Evolutionary conservation across 1,284 basidiomycete genomes (phyloP), one percentile per base, ranked within the genome.

Genomic region (Cutaneotrichosporon cutaneum): DNA sequence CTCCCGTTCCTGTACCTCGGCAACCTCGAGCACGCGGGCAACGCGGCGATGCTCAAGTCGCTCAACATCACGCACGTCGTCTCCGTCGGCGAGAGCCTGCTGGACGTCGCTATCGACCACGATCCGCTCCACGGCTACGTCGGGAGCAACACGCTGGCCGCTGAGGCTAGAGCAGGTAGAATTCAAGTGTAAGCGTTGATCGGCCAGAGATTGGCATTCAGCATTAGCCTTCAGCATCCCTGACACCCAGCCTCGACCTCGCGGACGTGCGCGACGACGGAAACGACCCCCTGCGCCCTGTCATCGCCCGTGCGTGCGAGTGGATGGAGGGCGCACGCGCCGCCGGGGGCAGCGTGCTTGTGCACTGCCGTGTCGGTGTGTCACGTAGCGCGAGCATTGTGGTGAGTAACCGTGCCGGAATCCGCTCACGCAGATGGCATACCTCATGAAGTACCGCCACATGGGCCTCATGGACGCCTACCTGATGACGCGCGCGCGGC

Each of bases 11-110:
- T 99, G 72, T 99, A 98, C 81, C 86, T 99, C 52, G 94, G 95
- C 58, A 97, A 97, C 78, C 76, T 96, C 89, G 91, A 92, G 72
- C 95, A 98, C 69, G 95, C 95, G 0, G 85, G 89, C 51, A 99
- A 99, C 75, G 93, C 88, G 48, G 89, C 90, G 71, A 96, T 99
- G 93, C 86, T 98, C 4, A 89, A 92, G 69, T 89, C 92, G 3
- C 85, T 99, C n/a, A 92, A 92, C 48, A 96, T 99, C 72, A 95
- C 93, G 1, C 94, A 98, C 73, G 94, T 99, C 66, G 94, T 99
- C 35, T 94, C 92, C 4, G 93, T 98, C 4, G 95, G 95, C 56
- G 95, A 98, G 82, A 76, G 72, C 53, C 63, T 77, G 55, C 69
- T 77, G 39, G 67, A 68, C 32, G 68, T 65, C 6, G 63, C 68